A percentile compares a stretch with the other conserved stretches of the same genome.
Evolutionary conservation across 306 rosid genomes (phyloP).

Genomic region (Cyamopsis tetragonoloba): DNA sequence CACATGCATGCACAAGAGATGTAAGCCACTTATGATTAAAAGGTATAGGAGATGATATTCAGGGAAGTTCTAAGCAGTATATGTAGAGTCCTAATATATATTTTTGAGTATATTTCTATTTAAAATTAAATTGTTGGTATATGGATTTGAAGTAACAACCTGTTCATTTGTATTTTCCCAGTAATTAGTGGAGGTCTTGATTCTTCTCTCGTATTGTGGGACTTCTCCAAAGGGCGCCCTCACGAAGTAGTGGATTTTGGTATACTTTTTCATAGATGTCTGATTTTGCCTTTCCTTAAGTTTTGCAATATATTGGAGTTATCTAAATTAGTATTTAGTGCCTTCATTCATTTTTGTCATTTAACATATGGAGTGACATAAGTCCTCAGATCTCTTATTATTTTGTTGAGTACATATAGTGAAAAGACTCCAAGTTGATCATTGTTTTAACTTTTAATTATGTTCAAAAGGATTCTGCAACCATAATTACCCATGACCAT

Average conservation of each 20-base stretch:
- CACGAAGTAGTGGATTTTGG: conserved; percentile 64
- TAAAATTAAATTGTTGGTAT: not conserved
- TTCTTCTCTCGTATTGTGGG: conserved; percentile 82
- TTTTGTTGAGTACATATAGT: not conserved
- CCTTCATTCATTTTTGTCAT: not conserved
- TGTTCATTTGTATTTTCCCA: conserved; percentile 23
- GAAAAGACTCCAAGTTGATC: not conserved
- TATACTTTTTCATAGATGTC: conserved; percentile 26
- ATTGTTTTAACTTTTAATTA: conserved; percentile 1
- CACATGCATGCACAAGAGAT: not conserved
- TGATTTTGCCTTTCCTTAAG: not conserved
- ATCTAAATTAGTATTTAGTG: not conserved
- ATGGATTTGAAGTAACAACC: not conserved
- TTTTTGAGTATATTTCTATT: conserved; percentile 1
- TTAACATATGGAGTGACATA: conserved; percentile 2
- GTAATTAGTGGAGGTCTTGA: conserved; percentile 96
- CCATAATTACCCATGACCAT: conserved; percentile 5
- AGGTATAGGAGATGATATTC: not conserved
- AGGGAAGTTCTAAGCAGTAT: not conserved
- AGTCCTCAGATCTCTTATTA: not conserved
- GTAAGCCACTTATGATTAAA: not conserved
- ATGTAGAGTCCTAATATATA: not conserved
- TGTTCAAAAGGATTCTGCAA: conserved; percentile 4
- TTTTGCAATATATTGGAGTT: conserved; percentile 2
- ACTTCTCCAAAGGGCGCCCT: conserved; percentile 87